Conservation (phyloP, 345 rosid species). For the Punica granatum region DNA sequence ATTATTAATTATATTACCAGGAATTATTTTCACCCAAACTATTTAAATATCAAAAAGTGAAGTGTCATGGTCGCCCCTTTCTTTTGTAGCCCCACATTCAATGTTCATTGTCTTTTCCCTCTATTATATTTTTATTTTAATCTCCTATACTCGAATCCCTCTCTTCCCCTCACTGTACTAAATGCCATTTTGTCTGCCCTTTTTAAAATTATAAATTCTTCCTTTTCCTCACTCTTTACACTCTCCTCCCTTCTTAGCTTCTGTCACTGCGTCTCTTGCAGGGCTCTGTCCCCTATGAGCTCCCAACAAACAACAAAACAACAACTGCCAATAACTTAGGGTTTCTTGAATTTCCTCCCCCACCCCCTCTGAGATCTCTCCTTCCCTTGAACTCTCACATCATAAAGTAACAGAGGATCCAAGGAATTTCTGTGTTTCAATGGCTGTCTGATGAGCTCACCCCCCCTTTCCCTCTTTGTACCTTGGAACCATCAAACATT, state of each 20-base stretch:
- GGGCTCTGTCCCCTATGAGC: constrained; percentile 7
- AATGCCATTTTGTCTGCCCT: constrained; percentile 12
- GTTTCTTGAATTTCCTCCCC: constrained; percentile 9
- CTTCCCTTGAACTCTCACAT: background rate
- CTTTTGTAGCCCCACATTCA: background rate
- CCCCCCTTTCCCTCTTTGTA: background rate
- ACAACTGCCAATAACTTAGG: constrained; percentile 7
- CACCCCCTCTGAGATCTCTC: background rate
- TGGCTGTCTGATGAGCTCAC: constrained; percentile 2
- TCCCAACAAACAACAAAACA: constrained; percentile 2
- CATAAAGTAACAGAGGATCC: background rate
- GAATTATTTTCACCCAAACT: too few species aligned
- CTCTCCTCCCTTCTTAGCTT: constrained; percentile 2
- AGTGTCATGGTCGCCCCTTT: constrained; percentile 4
- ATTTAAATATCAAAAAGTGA: background rate
- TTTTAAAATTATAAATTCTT: background rate
- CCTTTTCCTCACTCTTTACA: background rate
- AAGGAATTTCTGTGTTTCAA: constrained; percentile 5
- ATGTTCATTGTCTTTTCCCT: background rate
- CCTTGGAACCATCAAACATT: constrained; percentile 7
- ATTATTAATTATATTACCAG: too few species aligned
- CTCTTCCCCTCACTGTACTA: background rate
- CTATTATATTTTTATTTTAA: background rate
- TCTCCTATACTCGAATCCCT: constrained; percentile 1
- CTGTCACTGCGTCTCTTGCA: background rate